Evolutionary conservation across 257 asterid genomes (phyloP).

Genomic region (Jacaranda copaia): DNA sequence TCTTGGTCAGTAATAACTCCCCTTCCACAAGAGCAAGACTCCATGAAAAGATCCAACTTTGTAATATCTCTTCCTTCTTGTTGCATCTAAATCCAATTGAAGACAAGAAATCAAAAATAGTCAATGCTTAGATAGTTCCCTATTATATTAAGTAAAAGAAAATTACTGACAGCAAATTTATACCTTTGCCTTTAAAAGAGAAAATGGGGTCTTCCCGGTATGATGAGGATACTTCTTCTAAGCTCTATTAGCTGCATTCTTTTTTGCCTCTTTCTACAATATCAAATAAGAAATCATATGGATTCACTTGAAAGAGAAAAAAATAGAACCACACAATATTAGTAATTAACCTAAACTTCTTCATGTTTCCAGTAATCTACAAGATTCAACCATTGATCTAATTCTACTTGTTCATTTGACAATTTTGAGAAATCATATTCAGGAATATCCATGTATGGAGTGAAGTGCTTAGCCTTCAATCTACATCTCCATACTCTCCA

Average conservation of each 20-base stretch:
- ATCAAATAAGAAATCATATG: neutral
- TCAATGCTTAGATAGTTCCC: too few species aligned
- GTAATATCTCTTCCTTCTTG: too few species aligned
- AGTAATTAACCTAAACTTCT: neutral
- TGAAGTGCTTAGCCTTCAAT: neutral
- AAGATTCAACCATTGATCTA: neutral
- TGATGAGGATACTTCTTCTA: neutral
- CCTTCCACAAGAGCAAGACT: too few species aligned
- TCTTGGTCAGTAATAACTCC: too few species aligned
- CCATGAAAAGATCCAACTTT: too few species aligned
- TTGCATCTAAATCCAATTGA: too few species aligned
- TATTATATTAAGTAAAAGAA: too few species aligned
- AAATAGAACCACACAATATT: neutral
- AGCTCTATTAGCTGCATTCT: neutral
- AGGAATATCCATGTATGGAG: neutral
- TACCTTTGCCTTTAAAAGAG: neutral
- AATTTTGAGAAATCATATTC: neutral
- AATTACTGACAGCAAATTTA: too few species aligned
- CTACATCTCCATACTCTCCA: neutral
- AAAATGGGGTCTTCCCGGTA: neutral
- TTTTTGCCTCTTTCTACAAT: neutral
- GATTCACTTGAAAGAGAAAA: neutral
- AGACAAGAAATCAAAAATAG: too few species aligned
- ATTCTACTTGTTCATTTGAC: neutral
- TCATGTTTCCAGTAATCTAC: neutral